Evolutionary conservation across 2,329 filamentous ascomycete genomes (phyloP), one percentile per base, ranked within the genome.

Genomic region (Sodiomyces alkalinus): DNA sequence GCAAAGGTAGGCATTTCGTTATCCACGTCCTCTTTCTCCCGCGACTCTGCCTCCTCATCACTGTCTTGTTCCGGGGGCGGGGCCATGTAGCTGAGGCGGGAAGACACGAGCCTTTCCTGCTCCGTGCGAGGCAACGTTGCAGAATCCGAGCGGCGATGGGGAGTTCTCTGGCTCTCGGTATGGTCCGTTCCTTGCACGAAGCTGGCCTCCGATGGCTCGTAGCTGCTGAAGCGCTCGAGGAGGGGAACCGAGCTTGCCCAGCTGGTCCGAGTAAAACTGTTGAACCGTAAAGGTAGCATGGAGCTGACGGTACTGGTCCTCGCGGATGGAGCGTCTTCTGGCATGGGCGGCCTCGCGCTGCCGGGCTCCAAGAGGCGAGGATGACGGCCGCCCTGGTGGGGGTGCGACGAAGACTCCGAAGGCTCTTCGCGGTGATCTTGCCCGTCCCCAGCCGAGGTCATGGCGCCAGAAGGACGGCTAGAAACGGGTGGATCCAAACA

Each of bases 241-340:
- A 38, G 31, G 12, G 36, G 36, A 4, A 38, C 32, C 6, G 36
- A 36, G 25, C 36, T 38, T 4, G 34, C 36, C 36, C 36, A 38
- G 20, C 36, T 38, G 17, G 34, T 26, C 5, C 36, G 36, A 11
- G 29, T 27, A 15, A 26, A 31, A 17, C 36, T 38, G 17, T 30
- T 29, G 31, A 30, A 36, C 8, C 36, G 34, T 9, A 31, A 32
- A 11, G 36, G 34, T 9, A 31, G 29, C n/a, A 28, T 27, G 4
- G 32, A 36, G 26, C 29, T 34, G 19, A 21, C 14, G 8, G 30
- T 29, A 14, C 35, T 35, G 15, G 35, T 22, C 14, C 35, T 35
- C 19, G n/a, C 11, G n/a, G n/a, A n/a, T n/a, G n/a, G n/a, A n/a
- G n/a, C n/a, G n/a, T n/a, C n/a, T n/a, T n/a, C n/a, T n/a, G n/a